Conservation (phyloP, 139 green algal species). For the Nannochloris sp. region DNA sequence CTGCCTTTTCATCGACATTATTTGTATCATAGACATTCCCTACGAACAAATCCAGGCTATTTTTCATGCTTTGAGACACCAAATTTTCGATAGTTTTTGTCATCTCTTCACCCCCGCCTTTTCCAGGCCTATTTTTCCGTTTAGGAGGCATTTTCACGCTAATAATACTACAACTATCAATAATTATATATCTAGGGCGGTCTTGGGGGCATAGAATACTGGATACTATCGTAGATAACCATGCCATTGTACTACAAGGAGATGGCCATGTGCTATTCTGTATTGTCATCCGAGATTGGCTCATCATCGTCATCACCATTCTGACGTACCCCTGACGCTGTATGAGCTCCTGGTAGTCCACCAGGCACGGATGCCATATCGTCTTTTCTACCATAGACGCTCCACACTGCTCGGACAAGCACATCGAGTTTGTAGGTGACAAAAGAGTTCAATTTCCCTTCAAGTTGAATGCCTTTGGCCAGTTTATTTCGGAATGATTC, state of each 20-base stretch:
- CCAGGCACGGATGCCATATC: neutral
- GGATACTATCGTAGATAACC: too few relatives aligned
- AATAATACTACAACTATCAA: neutral
- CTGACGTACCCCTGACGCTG: too few relatives aligned
- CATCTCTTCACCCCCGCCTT: neutral
- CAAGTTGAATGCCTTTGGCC: neutral
- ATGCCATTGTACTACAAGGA: too few relatives aligned
- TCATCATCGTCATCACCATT: too few relatives aligned
- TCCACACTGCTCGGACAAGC: slow-evolving; percentile 11
- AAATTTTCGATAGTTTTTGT: slow-evolving; percentile 53
- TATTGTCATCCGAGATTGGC: too few relatives aligned
- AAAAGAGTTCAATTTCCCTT: slow-evolving; percentile 7
- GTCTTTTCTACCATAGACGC: slow-evolving; percentile 5
- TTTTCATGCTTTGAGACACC: slow-evolving; percentile 64
- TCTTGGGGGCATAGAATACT: too few relatives aligned
- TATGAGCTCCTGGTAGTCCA: too few relatives aligned
- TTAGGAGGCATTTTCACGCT: neutral
- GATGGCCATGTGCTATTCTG: too few relatives aligned
- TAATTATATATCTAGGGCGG: too few relatives aligned
- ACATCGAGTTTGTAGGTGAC: slow-evolving; percentile 6
- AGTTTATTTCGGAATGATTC: slow-evolving; percentile 9
- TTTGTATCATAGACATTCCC: slow-evolving; percentile 45
- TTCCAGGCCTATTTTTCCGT: neutral
- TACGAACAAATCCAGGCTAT: slow-evolving; percentile 79
- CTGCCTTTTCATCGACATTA: slow-evolving; percentile 51